phyloP scores from a whole-genome alignment of 192 early-diverging fungal genomes.

The Funneliformis geosporum region DNA sequence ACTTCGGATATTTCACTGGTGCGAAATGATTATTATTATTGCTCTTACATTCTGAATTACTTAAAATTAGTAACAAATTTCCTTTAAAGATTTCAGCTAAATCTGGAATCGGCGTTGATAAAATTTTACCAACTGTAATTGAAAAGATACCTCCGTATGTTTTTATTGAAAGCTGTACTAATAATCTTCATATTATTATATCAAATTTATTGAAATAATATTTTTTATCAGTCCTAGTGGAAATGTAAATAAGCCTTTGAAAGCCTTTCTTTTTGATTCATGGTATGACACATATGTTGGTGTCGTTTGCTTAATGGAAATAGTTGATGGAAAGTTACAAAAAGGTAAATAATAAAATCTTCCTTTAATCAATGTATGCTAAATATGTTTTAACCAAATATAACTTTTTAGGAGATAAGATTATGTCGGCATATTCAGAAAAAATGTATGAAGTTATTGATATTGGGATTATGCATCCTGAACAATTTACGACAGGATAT shows the following conservation, averaged over 20 bases:
- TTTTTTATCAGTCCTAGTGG: slow-evolving; percentile 58
- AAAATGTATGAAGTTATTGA: slow-evolving; percentile 85
- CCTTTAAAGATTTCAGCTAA: slow-evolving; percentile 82
- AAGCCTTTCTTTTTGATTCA: slow-evolving; percentile 91
- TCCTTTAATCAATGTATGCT: not conserved
- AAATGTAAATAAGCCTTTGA: slow-evolving; percentile 66
- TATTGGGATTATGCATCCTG: slow-evolving; percentile 95
- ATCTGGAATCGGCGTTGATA: slow-evolving; percentile 70
- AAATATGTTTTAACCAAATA: not conserved
- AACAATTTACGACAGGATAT: slow-evolving; percentile 67
- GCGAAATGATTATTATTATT: not conserved
- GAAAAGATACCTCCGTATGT: slow-evolving; percentile 70
- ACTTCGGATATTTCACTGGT: slow-evolving; percentile 56
- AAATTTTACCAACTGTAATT: slow-evolving; percentile 77
- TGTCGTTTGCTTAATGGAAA: slow-evolving; percentile 91
- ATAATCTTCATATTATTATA: not conserved
- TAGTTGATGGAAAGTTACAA: slow-evolving; percentile 79
- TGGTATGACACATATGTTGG: slow-evolving; percentile 99
- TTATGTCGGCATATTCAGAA: slow-evolving; percentile 77
- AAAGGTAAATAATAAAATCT: slow-evolving; percentile 52
- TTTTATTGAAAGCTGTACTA: not conserved
- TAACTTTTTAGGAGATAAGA: slow-evolving; percentile 65
- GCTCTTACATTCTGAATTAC: not conserved
- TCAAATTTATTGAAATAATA: not conserved
- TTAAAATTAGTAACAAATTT: not conserved